Conservation (phyloP, 2,329 filamentous ascomycete genomes). For the Aspergillus sp. region DNA sequence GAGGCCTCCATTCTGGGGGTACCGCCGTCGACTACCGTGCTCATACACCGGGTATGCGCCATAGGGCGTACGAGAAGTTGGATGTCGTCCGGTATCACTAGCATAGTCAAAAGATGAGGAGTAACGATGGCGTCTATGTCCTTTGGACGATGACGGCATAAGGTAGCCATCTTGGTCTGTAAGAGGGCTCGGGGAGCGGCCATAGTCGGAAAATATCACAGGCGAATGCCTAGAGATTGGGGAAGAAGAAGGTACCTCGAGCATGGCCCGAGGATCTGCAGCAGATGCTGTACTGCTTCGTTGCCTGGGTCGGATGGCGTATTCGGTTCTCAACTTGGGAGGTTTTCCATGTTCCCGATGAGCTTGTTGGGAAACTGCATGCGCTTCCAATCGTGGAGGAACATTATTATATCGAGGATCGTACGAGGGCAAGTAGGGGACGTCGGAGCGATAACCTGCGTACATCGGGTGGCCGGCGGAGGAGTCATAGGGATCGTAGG, state of each 20-base stretch:
- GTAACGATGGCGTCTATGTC: conserved; percentile 30
- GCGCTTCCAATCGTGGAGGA: conserved; percentile 32
- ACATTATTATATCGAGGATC: conserved; percentile 25
- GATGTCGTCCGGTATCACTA: conserved; percentile 36
- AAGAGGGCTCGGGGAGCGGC: conserved; percentile 34
- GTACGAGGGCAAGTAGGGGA: conserved; percentile 28
- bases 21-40: conserved; percentile 24
- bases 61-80: conserved; percentile 22
- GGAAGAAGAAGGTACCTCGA: conserved; percentile 27
- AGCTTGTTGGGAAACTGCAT: conserved; percentile 33
- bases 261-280: conserved; percentile 27
- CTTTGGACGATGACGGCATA: conserved; percentile 31
- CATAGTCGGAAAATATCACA: conserved; percentile 28
- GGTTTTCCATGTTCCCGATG: conserved; percentile 32
- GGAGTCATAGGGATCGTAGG: conserved; percentile 35
- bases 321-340: conserved; percentile 37
- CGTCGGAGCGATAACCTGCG: conserved; percentile 34
- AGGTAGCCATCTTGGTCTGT: conserved; percentile 36
- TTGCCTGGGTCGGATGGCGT: conserved; percentile 36
- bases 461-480: conserved; percentile 29
- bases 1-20: conserved; percentile 29
- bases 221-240: conserved; percentile 25
- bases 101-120: conserved; percentile 37
- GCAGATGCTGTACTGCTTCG: conserved; percentile 36
- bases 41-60: conserved; percentile 28